Percentiles rank a stretch among this genome's conserved stretches.
phyloP scores from a whole-genome alignment of 2,329 filamentous ascomycete species.

The Blumeriella jaapii region DNA sequence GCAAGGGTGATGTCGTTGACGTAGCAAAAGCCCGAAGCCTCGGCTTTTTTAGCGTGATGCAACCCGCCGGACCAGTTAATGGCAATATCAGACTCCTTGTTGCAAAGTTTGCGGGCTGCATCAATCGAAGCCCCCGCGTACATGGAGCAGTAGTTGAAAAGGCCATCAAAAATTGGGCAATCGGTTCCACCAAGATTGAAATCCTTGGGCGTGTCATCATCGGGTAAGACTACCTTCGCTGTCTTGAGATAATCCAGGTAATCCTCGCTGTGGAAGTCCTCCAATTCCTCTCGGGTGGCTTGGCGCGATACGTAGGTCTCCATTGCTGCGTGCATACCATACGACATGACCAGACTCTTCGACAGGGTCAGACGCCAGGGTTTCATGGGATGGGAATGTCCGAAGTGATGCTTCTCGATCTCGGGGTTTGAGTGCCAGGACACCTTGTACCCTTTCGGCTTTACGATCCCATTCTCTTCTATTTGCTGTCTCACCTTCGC shows the following conservation, averaged over 20 bases:
- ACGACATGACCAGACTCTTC: slow-evolving; percentile 87
- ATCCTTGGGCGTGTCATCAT: slow-evolving; percentile 48
- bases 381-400: slow-evolving; percentile 96
- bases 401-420: slow-evolving; percentile 95
- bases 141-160: slow-evolving; percentile 90
- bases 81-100: slow-evolving; percentile 83
- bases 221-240: slow-evolving; percentile 53
- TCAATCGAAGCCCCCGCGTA: slow-evolving; percentile 87
- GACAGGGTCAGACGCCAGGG: slow-evolving; percentile 93
- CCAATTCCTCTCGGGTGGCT: slow-evolving; percentile 79
- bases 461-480: slow-evolving; percentile 56
- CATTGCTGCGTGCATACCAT: slow-evolving; percentile 95
- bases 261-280: slow-evolving; percentile 74
- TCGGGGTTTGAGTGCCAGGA: slow-evolving; percentile 93
- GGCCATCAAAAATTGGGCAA: slow-evolving; percentile 90
- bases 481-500: slow-evolving; percentile 21
- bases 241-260: slow-evolving; percentile 82
- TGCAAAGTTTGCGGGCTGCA: slow-evolving; percentile 78
- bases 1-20: slow-evolving; percentile 97
- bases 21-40: slow-evolving; percentile 95
- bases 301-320: slow-evolving; percentile 78
- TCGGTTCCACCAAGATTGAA: slow-evolving; percentile 88
- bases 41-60: slow-evolving; percentile 89
- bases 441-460: slow-evolving; percentile 77
- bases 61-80: slow-evolving; percentile 96